phyloP scores from a whole-genome alignment of 1,139 yeast species.

The Yamadazyma jaroonii region DNA sequence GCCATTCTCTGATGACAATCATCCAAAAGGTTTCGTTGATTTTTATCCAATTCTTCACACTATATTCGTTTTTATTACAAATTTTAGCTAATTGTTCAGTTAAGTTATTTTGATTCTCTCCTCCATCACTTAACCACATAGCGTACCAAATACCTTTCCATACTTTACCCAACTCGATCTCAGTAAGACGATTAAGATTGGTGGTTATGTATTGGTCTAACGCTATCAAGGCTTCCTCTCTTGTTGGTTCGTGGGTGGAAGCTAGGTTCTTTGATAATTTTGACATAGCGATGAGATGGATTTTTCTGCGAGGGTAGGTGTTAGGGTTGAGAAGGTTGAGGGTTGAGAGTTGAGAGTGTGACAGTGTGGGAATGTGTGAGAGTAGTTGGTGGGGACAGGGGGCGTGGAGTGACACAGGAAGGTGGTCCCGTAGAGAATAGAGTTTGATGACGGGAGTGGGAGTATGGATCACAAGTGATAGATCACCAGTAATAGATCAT shows the following conservation, averaged over 20 bases:
- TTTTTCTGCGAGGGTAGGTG: too few species aligned
- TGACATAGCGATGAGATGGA: slow-evolving; percentile 10
- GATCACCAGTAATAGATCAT: too few species aligned
- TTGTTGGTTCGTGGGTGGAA: slow-evolving; percentile 69
- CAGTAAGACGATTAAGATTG: slow-evolving; percentile 26
- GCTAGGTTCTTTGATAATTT: slow-evolving; percentile 78
- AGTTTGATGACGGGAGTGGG: too few species aligned
- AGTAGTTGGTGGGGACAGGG: too few species aligned
- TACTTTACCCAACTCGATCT: slow-evolving; percentile 67
- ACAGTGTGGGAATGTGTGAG: too few species aligned
- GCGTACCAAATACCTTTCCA: slow-evolving; percentile 93
- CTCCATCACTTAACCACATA: slow-evolving; percentile 97
- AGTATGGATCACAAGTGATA: too few species aligned
- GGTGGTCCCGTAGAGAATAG: too few species aligned
- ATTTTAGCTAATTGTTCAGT: slow-evolving; percentile 73
- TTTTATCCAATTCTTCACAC: slow-evolving; percentile 22
- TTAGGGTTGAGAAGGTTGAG: too few species aligned
- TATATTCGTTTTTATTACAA: slow-evolving; percentile 30
- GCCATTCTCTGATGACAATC: slow-evolving; percentile 81
- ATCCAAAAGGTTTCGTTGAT: slow-evolving; percentile 82
- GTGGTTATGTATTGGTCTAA: slow-evolving; percentile 56
- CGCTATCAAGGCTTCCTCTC: slow-evolving; percentile 75
- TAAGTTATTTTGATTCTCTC: slow-evolving; percentile 83
- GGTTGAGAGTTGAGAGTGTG: too few species aligned
- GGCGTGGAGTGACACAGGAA: too few species aligned